Conservation (phyloP, 352 stramenopile species). For the Peronosclerospora sorghi region DNA sequence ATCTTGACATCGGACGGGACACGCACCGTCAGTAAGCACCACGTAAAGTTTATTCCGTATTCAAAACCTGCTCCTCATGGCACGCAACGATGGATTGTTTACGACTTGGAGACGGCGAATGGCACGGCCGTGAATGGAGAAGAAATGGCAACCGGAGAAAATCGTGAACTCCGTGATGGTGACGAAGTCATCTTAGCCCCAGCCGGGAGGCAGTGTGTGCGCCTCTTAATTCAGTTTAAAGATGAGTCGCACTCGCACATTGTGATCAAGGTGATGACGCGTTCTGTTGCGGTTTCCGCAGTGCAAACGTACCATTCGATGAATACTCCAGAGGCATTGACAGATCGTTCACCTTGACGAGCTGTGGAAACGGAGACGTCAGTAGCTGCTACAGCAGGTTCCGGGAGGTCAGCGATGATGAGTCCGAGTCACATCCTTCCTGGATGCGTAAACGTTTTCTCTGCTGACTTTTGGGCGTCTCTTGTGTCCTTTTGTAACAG, state of each 20-base stretch:
- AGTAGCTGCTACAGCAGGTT: constrained; percentile 5
- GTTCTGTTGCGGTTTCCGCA: constrained; percentile 1
- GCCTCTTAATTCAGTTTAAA: constrained; percentile 37
- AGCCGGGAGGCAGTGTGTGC: constrained; percentile 46
- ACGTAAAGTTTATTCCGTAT: constrained; percentile 49
- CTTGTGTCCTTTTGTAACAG: too few relatives aligned
- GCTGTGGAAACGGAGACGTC: constrained; percentile 6
- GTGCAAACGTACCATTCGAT: constrained; percentile 4
- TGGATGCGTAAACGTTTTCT: constrained; percentile 23
- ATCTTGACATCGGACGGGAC: constrained; percentile 63
- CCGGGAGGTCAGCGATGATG: constrained; percentile 8
- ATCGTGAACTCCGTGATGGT: constrained; percentile 46
- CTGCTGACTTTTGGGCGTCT: constrained; percentile 20
- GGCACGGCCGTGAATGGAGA: constrained; percentile 69
- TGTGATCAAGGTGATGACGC: constrained; percentile 23
- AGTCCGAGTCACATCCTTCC: constrained; percentile 11
- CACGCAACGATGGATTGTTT: constrained; percentile 51
- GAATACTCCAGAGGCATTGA: background rate
- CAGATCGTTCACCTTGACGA: constrained; percentile 14
- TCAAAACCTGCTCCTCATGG: background rate
- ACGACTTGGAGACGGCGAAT: constrained; percentile 74
- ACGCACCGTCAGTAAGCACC: constrained; percentile 64
- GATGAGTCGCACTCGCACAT: constrained; percentile 32
- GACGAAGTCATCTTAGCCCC: constrained; percentile 65
- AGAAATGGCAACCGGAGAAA: constrained; percentile 37